Evolutionary conservation across 441 rosid genomes (phyloP).

Genomic region (Adansonia gregorii): DNA sequence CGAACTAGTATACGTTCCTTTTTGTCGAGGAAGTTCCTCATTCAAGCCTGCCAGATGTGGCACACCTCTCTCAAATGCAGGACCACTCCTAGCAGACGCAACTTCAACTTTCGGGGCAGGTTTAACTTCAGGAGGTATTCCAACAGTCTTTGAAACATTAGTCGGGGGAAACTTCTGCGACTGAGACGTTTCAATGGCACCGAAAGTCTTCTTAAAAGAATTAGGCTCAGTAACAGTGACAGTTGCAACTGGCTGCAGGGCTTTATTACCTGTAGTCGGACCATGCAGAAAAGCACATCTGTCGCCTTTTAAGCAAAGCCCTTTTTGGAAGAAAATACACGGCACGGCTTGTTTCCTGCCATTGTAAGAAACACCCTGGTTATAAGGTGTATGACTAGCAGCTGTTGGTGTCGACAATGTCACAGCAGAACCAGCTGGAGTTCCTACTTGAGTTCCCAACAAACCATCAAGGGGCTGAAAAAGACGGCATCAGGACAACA

Average conservation of each 20-base stretch:
- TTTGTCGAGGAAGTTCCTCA: slow-evolving; percentile 50
- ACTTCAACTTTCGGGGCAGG: slow-evolving; percentile 40
- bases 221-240: slow-evolving; percentile 42
- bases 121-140: slow-evolving; percentile 40
- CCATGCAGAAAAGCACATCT: slow-evolving; percentile 80
- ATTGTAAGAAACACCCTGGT: slow-evolving; percentile 34
- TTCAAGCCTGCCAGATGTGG: slow-evolving; percentile 41
- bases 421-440: slow-evolving; percentile 49
- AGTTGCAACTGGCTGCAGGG: slow-evolving; percentile 40
- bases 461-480: slow-evolving; percentile 88
- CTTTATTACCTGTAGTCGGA: slow-evolving; percentile 49
- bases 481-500: slow-evolving; percentile 16
- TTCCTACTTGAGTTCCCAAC: slow-evolving; percentile 60
- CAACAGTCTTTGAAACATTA: slow-evolving; percentile 40
- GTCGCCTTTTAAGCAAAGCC: slow-evolving; percentile 83
- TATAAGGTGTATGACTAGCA: slow-evolving; percentile 30
- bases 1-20: slow-evolving; percentile 37
- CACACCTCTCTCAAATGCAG: slow-evolving; percentile 40
- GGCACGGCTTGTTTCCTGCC: slow-evolving; percentile 65
- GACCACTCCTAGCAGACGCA: slow-evolving; percentile 39
- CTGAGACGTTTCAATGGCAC: slow-evolving; percentile 44
- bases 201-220: slow-evolving; percentile 43
- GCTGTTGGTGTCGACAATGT: slow-evolving; percentile 37
- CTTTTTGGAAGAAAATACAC: slow-evolving; percentile 84
- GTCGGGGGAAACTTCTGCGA: slow-evolving; percentile 41